Base-by-base conservation (phyloP, 2,329 filamentous ascomycete genomes). In the Blastomyces gilchristii region DNA sequence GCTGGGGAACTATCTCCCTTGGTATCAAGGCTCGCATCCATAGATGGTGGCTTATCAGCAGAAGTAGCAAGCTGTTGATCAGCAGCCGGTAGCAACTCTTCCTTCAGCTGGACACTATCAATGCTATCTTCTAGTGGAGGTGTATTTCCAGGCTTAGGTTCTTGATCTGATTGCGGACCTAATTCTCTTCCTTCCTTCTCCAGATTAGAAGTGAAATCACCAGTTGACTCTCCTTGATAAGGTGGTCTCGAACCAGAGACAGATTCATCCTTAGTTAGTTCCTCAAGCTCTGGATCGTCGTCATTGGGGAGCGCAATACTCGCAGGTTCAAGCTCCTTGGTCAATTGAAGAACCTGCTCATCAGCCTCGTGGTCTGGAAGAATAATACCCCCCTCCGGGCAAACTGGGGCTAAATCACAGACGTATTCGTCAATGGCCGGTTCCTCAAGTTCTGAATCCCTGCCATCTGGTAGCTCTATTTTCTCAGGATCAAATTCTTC, bases 221-320 rank as follows among this genome's bases (percentile, higher is more conserved):
- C 22, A 61, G 12, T 7, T 61, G 16, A 18, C 53, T 66, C 52
- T 62, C 64, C 37, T 64, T 67, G 53, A 62, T 69, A 65, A 65
- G 69, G 52, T 39, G 52, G 64, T 66, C 68, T 41, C 47, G 58
- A 34, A 63, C 63, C 53, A 54, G 65, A 59, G 12, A 34, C 25
- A 59, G 28, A 22, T 8, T 22, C 53, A 18, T 14, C 50, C 12
- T 45, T 22, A 4, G 34, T 28, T 8, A 9, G 41, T 7, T 31
- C 25, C 1, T 59, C 37, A 18, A 28, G 16, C 4, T 50, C 37
- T 39, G 18, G 3, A 52, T 25, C 49, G 7, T 18, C 16, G n/a
- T 31, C 41, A 7, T 64, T 52, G 4, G 22, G 41, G 16, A 41
- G 11, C 18, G 63, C 39, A 41, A 25, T n/a, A n/a, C 14, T 22